These are phyloP conservation scores for Kodamaea sagamina DNA, from an alignment of 805 yeast species.

Conservation along the genomic window DNA sequence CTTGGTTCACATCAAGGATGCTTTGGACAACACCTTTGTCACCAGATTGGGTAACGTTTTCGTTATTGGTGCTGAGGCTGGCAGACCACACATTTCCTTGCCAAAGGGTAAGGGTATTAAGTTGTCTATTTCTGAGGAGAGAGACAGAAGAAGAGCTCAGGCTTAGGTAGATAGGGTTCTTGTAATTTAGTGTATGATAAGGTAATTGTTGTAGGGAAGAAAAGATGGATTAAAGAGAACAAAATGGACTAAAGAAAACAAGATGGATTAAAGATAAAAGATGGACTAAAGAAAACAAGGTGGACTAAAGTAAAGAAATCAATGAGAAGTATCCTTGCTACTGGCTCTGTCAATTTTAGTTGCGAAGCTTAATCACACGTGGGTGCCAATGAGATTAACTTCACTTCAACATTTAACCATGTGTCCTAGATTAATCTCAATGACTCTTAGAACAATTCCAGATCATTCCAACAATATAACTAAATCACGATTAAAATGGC, in stretches of 20 bases:
- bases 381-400: no score
- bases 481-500: no score
- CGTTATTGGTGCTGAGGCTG: conserved; percentile 87
- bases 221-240: not conserved
- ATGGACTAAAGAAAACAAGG: conserved; percentile 2
- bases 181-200: conserved; percentile 19
- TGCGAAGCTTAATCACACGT: no score
- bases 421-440: no score
- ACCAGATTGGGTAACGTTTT: conserved; percentile 93
- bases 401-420: no score
- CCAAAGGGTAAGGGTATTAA: conserved; percentile 99
- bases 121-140: conserved; percentile 93
- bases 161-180: conserved; percentile 19
- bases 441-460: no score
- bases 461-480: no score
- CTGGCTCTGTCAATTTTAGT: no score
- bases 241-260: not conserved
- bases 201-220: not conserved
- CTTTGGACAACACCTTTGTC: conserved; percentile 92
- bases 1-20: conserved; percentile 94
- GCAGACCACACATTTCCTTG: conserved; percentile 89
- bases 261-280: not conserved
- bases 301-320: no score
- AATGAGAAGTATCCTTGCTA: no score
- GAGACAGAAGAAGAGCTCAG: conserved; percentile 96